Conservation (phyloP, 495 filamentous ascomycete genomes). For the Tuber indicum region DNA sequence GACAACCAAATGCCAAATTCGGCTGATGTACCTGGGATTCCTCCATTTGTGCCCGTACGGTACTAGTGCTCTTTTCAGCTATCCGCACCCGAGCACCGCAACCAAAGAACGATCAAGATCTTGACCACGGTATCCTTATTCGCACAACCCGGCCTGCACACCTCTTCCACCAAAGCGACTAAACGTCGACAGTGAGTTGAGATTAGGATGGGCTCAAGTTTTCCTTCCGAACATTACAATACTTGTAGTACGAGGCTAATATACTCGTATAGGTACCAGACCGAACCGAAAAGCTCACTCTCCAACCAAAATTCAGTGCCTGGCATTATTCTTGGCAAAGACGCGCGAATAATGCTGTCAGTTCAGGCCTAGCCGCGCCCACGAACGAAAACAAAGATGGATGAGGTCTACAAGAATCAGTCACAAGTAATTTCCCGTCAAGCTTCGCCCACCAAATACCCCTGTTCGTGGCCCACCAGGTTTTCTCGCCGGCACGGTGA, state of each 20-base stretch:
- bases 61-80: not conserved
- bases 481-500: too few species aligned
- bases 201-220: not conserved
- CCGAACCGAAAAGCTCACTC: not conserved
- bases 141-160: not conserved
- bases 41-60: not conserved
- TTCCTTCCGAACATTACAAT: too few species aligned
- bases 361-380: too few species aligned
- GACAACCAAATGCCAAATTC: not conserved
- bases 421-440: not conserved
- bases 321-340: too few species aligned
- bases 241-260: too few species aligned
- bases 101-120: not conserved
- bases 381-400: too few species aligned
- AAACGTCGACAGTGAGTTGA: not conserved
- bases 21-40: not conserved
- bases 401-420: not conserved
- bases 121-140: not conserved
- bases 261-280: too few species aligned
- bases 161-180: not conserved
- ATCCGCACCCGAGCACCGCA: not conserved
- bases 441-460: too few species aligned
- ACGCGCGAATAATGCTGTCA: too few species aligned
- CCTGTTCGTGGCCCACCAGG: too few species aligned
- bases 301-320: too few species aligned